Percentiles rank a stretch among this genome's conserved stretches.
Conservation (phyloP, 768 basidiomycete species). For the Tulasnella sp. region DNA sequence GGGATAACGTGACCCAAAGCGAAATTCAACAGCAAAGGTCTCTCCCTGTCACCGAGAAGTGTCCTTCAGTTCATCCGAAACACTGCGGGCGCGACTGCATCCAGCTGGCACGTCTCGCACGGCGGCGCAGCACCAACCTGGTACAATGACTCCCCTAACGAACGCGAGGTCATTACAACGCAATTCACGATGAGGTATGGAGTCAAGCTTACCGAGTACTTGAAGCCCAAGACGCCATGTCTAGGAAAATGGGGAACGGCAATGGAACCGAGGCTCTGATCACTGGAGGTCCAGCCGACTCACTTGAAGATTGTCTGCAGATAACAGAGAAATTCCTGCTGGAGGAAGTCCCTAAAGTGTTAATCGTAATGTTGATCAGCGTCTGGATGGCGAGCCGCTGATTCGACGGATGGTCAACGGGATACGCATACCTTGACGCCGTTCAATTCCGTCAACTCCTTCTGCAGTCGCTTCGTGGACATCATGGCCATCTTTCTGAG, state of each 20-base stretch:
- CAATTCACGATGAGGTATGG: too few relatives aligned
- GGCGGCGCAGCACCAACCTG: constrained; percentile 31
- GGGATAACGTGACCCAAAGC: constrained; percentile 72
- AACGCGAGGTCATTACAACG: constrained; percentile 33
- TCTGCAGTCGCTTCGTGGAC: constrained; percentile 50
- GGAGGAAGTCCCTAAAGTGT: neutral
- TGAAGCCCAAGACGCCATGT: neutral
- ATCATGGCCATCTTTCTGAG: constrained; percentile 42
- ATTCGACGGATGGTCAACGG: constrained; percentile 46
- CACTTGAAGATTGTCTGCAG: constrained; percentile 61
- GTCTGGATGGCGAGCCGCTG: neutral
- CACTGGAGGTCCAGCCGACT: neutral
- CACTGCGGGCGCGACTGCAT: neutral
- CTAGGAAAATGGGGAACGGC: neutral
- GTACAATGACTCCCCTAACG: constrained; percentile 73
- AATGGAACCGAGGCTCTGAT: neutral
- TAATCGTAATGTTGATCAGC: neutral
- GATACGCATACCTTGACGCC: constrained; percentile 31
- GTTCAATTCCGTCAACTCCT: constrained; percentile 57
- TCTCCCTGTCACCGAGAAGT: constrained; percentile 42
- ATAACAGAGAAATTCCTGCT: constrained; percentile 53
- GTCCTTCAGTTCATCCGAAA: neutral
- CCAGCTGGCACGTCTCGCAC: neutral
- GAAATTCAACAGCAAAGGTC: constrained; percentile 65
- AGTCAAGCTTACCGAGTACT: neutral